Evolutionary conservation across 768 basidiomycete species (phyloP).

Genomic region (Mycena pura): DNA sequence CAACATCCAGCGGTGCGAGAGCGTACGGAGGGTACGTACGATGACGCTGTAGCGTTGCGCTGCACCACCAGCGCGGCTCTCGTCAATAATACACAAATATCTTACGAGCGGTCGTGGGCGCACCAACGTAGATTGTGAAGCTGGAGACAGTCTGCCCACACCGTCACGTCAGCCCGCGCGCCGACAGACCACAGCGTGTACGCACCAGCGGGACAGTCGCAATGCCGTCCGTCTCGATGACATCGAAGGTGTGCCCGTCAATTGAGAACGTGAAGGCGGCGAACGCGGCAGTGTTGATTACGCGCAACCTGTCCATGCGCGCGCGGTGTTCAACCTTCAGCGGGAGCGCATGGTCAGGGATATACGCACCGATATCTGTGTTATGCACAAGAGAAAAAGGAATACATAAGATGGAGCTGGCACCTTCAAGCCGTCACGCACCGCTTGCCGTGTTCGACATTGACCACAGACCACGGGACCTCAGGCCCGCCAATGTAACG

Average conservation of each 20-base stretch:
- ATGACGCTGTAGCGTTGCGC: conserved; percentile 19
- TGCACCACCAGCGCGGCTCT: too few species aligned
- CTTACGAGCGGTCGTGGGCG: background rate
- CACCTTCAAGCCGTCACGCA: background rate
- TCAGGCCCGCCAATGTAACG: conserved; percentile 43
- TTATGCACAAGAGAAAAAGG: background rate
- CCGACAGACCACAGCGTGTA: too few species aligned
- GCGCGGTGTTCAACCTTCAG: conserved; percentile 22
- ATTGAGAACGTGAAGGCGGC: conserved; percentile 33
- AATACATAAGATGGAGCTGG: too few species aligned
- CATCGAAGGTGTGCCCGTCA: conserved; percentile 37
- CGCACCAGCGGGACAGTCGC: conserved; percentile 30
- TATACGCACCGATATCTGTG: conserved; percentile 8
- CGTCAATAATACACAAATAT: conserved; percentile 22
- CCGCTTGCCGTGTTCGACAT: conserved; percentile 40
- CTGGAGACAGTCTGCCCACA: conserved; percentile 31
- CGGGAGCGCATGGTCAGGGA: too few species aligned
- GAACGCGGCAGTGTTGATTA: conserved; percentile 45
- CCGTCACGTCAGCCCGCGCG: too few species aligned
- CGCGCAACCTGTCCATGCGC: conserved; percentile 44
- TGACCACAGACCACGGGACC: conserved; percentile 40
- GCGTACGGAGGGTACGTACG: background rate
- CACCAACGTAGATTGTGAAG: conserved; percentile 40
- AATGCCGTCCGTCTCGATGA: conserved; percentile 44
- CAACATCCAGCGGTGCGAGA: too few species aligned